Conservation (phyloP, 352 stramenopile genomes). For the Globisporangium splendens region DNA sequence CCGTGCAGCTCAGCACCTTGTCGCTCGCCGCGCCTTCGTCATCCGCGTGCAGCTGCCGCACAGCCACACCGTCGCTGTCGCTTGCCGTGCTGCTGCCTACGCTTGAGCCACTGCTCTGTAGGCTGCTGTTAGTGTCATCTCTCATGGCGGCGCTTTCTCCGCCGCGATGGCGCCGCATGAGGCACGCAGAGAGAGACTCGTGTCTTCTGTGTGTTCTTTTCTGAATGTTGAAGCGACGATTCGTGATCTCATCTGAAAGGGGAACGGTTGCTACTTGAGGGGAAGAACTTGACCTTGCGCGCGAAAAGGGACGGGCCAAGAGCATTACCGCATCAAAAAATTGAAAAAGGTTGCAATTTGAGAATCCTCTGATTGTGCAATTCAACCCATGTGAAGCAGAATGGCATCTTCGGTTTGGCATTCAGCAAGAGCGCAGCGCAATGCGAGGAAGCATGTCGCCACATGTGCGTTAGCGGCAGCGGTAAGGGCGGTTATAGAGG, state of each 20-base stretch:
- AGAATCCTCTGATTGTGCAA: neutral
- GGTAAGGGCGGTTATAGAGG: too few species aligned
- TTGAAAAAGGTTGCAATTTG: neutral
- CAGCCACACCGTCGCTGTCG: neutral
- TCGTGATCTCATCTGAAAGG: neutral
- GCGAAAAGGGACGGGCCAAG: neutral
- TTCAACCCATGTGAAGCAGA: neutral
- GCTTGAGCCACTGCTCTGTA: neutral
- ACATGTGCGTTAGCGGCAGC: too few species aligned
- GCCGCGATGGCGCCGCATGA: neutral
- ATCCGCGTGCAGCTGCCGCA: neutral
- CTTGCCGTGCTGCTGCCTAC: neutral
- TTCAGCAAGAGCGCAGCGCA: neutral
- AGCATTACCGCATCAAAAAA: neutral
- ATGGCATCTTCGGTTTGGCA: neutral
- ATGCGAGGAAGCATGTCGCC: too few species aligned
- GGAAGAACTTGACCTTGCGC: neutral
- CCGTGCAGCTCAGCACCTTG: slow-evolving; percentile 6
- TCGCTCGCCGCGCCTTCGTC: neutral
- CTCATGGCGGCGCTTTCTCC: neutral
- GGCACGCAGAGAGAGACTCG: too few species aligned
- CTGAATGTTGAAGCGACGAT: neutral
- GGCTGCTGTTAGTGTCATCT: neutral
- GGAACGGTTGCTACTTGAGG: neutral
- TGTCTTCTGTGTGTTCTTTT: neutral